Base-by-base conservation (phyloP, 2,329 filamentous ascomycete species). In the Epichloe sp. region DNA sequence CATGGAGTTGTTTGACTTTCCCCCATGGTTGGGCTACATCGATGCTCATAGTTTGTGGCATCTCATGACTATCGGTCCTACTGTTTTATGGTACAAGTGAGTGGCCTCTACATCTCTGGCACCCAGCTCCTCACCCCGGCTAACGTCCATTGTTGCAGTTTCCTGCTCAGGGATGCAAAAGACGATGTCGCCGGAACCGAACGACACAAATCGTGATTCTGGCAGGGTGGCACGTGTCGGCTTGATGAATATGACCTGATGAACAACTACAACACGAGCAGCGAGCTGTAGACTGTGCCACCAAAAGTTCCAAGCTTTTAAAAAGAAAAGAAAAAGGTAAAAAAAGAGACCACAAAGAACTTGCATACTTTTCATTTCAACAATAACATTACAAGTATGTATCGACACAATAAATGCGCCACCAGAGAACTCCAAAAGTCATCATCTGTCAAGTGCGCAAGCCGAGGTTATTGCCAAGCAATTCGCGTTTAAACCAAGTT, bases 1-100 rank as follows among this genome's bases (percentile, higher is more conserved):
- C 66, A 74, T 98, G 67, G 93, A 98, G 71, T 67, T 98, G 59
- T 79, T 97, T 56, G 93, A 98, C 67, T 98, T 98, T 62, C 80
- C 93, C 93, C 93, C 93, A 2, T 77, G 86, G 70, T 75, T 79
- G 65, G 86, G 88, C 7, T 82, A 85, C 66, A 69, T 98, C 48
- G 93, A 98, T 74, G 93, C 93, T 4, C 93, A 98, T 70, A 90
- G 87, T 62, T 68, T 98, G 56, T 98, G 93, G 93, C 93, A 98
- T 76, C 65, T 95, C 55, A 88, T 90, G 52, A 98, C 93, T 0
- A 91, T 98, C 48, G 78, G 79, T 35, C 93, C 93, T 10, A 88
- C 88, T 0, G 73, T 93, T 47, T 78, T 95, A 73, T 96, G 87
- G 87, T 98, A 98, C 68, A 89, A 86, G 90, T 97, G 72, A 75